A percentile compares a stretch with the other conserved stretches of the same genome.
Evolutionary conservation across 2,329 filamentous ascomycete species (phyloP).

Genomic region (Fusarium mundagurra): DNA sequence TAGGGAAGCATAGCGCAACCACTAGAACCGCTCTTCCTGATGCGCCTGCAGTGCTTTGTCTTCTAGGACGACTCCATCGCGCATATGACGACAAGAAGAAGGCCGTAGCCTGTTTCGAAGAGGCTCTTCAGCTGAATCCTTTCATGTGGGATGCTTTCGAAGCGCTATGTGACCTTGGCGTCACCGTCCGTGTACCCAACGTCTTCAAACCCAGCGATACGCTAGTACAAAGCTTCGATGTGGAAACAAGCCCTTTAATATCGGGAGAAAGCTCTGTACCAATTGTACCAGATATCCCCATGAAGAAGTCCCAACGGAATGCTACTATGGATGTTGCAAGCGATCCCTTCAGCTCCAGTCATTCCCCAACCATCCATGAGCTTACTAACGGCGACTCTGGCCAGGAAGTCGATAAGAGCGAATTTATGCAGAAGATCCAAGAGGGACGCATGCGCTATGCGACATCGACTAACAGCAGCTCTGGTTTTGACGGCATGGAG

Average conservation of each 20-base stretch:
- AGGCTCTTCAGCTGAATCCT: slow-evolving; percentile 87
- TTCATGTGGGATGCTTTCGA: slow-evolving; percentile 99
- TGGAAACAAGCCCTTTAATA: slow-evolving; percentile 45
- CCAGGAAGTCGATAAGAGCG: slow-evolving; percentile 58
- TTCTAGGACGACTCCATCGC: slow-evolving; percentile 88
- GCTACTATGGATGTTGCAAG: slow-evolving; percentile 49
- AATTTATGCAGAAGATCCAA: slow-evolving; percentile 66
- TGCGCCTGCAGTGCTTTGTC: slow-evolving; percentile 81
- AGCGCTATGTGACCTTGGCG: slow-evolving; percentile 86
- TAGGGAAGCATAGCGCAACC: slow-evolving; percentile 85
- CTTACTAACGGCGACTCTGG: slow-evolving; percentile 54
- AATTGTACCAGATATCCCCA: slow-evolving; percentile 52
- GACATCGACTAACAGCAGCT: slow-evolving; percentile 49
- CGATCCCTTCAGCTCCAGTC: slow-evolving; percentile 64
- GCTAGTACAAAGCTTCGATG: slow-evolving; percentile 60
- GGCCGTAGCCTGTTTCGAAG: slow-evolving; percentile 87
- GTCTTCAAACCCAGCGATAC: slow-evolving; percentile 80
- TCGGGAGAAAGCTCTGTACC: slow-evolving; percentile 49
- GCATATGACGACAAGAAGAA: slow-evolving; percentile 84
- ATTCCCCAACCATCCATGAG: slow-evolving; percentile 53
- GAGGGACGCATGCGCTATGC: slow-evolving; percentile 60
- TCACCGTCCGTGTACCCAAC: slow-evolving; percentile 82
- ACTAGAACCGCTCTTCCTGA: slow-evolving; percentile 81
- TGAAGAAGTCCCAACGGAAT: slow-evolving; percentile 55
- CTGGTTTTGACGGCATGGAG: slow-evolving; percentile 67